Percentiles rank a stretch among this genome's conserved stretches.
Evolutionary conservation across 805 yeast species (phyloP).

Genomic region (Starmerella lactis-condensi): DNA sequence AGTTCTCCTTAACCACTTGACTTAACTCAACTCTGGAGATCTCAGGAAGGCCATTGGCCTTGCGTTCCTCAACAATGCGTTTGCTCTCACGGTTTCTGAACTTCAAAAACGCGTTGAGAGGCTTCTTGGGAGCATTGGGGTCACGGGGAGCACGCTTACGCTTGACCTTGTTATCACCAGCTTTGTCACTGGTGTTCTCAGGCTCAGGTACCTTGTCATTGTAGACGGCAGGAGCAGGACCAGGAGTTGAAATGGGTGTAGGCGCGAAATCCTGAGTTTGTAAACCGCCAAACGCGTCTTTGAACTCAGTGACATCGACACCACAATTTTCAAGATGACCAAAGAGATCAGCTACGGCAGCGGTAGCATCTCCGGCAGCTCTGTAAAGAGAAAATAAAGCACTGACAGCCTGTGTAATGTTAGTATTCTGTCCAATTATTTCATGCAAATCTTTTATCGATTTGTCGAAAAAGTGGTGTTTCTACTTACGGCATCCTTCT

Average conservation of each 20-base stretch:
- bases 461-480: background rate
- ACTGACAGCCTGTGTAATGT: constrained; percentile 41
- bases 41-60: constrained; percentile 37
- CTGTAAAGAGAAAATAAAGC: constrained; percentile 66
- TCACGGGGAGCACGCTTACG: constrained; percentile 43
- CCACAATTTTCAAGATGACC: constrained; percentile 33
- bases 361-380: constrained; percentile 72
- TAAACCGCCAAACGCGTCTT: constrained; percentile 16
- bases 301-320: constrained; percentile 26
- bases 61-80: constrained; percentile 49
- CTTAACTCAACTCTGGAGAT: constrained; percentile 62
- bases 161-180: constrained; percentile 8
- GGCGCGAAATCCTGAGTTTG: background rate
- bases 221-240: constrained; percentile 10
- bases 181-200: constrained; percentile 1
- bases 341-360: constrained; percentile 61
- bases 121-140: constrained; percentile 92
- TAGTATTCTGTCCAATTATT: constrained; percentile 3
- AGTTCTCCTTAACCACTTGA: constrained; percentile 54
- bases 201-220: constrained; percentile 3
- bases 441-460: background rate
- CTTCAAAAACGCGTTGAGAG: constrained; percentile 69
- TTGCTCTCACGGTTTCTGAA: constrained; percentile 61
- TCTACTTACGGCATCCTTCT: constrained; percentile 23
- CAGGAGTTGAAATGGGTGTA: background rate